Base-by-base conservation (phyloP, 306 rosid genomes). In the Morella rubra region DNA sequence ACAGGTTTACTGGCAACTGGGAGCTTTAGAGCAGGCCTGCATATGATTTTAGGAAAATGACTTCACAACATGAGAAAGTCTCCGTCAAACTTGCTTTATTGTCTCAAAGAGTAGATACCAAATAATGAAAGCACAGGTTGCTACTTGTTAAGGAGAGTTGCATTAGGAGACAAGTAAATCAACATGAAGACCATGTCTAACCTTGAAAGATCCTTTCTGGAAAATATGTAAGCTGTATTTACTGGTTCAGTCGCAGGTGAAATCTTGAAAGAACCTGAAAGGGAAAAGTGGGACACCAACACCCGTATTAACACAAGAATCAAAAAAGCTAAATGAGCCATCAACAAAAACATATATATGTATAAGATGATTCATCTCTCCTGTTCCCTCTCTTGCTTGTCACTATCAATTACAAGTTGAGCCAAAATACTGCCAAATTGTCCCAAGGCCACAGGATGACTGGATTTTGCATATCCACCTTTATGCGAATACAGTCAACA, bases 1-100 rank as follows among this genome's bases (percentile, higher is more conserved):
- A 95, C 85, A 73, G 97, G 88, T 87, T 95, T 92, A 82, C 80
- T 86, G 79, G 96, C 93, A 82, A 96, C 72, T 40, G 99, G 99
- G 79, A 95, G 96, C 81, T 88, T 97, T 79, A 92, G 66, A 69
- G 97, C 91, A 76, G 97, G 99, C 88, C 97, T 92, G 96, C 64
- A 74, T 61, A 76, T 55, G 55, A 78, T 83, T 69, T 76, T 66
- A 72, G 54, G 65, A 81, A 71, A 76, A 69, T 60, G 64, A 77
- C 76, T 74, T 2, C n/a, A 49, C 83, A 72, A 83, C 67, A 65
- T n/a, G 73, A 61, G 40, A 50, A n/a, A 59, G 44, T 65, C 45
- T 58, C 50, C 68, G 54, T 40, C 47, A 46, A 76, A 74, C 56
- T 59, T 22, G 7, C 44, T 73, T 58, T 52, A 24, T 41, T 50